A percentile compares a stretch with the other conserved stretches of the same genome.
phyloP scores from a whole-genome alignment of 1,284 basidiomycete species.

The Ceratorhiza oryzae-sativae region DNA sequence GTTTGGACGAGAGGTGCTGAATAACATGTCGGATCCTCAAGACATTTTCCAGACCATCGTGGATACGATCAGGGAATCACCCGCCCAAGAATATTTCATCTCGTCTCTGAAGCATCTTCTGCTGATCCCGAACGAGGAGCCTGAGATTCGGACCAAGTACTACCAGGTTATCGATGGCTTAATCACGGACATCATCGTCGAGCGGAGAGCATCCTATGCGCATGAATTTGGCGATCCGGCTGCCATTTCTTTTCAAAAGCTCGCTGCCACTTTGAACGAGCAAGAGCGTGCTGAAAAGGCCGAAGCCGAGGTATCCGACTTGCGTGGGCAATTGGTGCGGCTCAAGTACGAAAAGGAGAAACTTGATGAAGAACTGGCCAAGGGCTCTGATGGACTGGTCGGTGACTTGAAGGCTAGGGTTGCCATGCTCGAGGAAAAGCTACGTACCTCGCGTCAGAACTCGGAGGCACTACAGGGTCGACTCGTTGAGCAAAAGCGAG shows the following conservation, averaged over 20 bases:
- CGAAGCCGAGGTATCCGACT: conserved; percentile 78
- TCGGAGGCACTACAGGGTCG: conserved; percentile 78
- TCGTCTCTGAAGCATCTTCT: conserved; percentile 93
- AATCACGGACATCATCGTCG: conserved; percentile 91
- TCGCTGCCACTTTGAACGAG: conserved; percentile 92
- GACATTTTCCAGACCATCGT: conserved; percentile 88
- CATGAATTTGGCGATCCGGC: conserved; percentile 84
- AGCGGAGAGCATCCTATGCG: conserved; percentile 76
- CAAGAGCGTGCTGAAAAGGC: conserved; percentile 82
- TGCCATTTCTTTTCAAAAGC: conserved; percentile 87
- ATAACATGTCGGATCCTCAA: conserved; percentile 79
- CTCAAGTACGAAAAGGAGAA: conserved; percentile 75
- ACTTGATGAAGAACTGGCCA: conserved; percentile 80
- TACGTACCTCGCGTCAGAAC: conserved; percentile 79
- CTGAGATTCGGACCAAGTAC: conserved; percentile 82
- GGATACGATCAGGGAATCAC: conserved; percentile 74
- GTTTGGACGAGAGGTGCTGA: conserved; percentile 77
- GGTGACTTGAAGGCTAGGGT: conserved; percentile 81
- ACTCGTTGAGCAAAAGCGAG: conserved; percentile 78
- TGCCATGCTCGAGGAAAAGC: conserved; percentile 78
- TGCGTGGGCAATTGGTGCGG: conserved; percentile 68
- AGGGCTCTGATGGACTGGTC: conserved; percentile 84
- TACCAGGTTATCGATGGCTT: conserved; percentile 95
- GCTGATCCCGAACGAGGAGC: conserved; percentile 83
- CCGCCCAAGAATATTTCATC: conserved; percentile 86